These are phyloP conservation scores for Dothidotthia symphoricarpi DNA, from an alignment of 2,329 filamentous ascomycete genomes.

Conservation along the genomic window DNA sequence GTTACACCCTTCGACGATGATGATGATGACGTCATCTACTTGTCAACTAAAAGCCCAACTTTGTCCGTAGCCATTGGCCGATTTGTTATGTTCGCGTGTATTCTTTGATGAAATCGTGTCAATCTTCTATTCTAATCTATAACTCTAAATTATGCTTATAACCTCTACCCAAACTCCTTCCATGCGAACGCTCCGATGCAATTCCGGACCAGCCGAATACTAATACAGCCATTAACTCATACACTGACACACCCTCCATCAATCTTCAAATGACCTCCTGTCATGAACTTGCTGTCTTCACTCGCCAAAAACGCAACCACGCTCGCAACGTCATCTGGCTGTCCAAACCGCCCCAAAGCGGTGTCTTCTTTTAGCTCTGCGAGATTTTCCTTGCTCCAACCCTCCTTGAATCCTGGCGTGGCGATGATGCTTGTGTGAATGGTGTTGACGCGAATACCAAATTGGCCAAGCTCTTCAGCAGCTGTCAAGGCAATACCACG, in stretches of 20 bases:
- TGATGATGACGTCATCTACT: too few species aligned
- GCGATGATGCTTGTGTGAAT: conserved; percentile 44
- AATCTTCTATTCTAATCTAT: too few species aligned
- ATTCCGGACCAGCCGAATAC: neutral
- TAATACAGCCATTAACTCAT: conserved; percentile 9
- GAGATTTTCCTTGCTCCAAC: conserved; percentile 39
- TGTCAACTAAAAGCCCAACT: too few species aligned
- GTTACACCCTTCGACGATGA: too few species aligned
- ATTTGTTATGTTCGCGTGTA: too few species aligned
- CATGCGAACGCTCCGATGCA: conserved; percentile 11
- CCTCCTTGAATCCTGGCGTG: conserved; percentile 36
- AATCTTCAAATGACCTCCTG: conserved; percentile 38
- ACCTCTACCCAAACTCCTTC: conserved; percentile 13
- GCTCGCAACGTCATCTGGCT: conserved; percentile 41
- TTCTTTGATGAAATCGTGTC: too few species aligned
- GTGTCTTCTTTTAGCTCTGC: conserved; percentile 34
- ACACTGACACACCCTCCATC: conserved; percentile 34
- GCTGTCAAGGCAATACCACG: conserved; percentile 43
- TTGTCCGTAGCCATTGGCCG: too few species aligned
- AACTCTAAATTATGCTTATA: too few species aligned
- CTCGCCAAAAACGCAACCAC: conserved; percentile 43
- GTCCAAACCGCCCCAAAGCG: conserved; percentile 39
- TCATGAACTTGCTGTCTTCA: conserved; percentile 43
- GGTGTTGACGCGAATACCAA: conserved; percentile 44
- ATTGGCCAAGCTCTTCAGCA: conserved; percentile 40